These are phyloP conservation scores for Coleophoma eucalyptorum DNA, from an alignment of 2,329 filamentous ascomycete species.

Conservation along the genomic window DNA sequence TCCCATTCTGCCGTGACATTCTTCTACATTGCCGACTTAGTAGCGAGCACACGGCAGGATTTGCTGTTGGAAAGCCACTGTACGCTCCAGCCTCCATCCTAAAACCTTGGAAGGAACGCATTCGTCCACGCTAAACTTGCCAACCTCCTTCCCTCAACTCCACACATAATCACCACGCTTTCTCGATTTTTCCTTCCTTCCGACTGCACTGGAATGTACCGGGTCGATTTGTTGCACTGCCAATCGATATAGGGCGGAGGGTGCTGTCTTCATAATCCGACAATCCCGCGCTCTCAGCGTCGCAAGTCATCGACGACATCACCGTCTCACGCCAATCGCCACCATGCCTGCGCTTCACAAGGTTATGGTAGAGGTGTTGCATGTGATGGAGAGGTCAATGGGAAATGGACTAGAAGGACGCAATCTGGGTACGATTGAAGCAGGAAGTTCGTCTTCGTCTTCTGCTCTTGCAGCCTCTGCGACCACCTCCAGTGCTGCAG, in stretches of 20 bases:
- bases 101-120: neutral
- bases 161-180: neutral
- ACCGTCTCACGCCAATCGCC: neutral
- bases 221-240: neutral
- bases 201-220: neutral
- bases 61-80: neutral
- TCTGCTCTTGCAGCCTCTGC: neutral
- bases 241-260: too few species aligned
- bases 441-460: slow-evolving; percentile 9
- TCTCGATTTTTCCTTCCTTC: neutral
- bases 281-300: too few species aligned
- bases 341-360: slow-evolving; percentile 22
- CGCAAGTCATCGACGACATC: too few species aligned
- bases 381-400: slow-evolving; percentile 17
- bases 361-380: slow-evolving; percentile 20
- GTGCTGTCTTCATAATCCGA: too few species aligned
- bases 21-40: too few species aligned
- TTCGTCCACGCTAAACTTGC: neutral
- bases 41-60: too few species aligned
- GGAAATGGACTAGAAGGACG: neutral
- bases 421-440: slow-evolving; percentile 6
- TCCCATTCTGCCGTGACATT: too few species aligned
- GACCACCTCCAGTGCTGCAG: slow-evolving; percentile 4
- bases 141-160: neutral
- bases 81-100: neutral